phyloP scores from a whole-genome alignment of 192 early-diverging fungal species.

The Funneliformis geosporum region DNA sequence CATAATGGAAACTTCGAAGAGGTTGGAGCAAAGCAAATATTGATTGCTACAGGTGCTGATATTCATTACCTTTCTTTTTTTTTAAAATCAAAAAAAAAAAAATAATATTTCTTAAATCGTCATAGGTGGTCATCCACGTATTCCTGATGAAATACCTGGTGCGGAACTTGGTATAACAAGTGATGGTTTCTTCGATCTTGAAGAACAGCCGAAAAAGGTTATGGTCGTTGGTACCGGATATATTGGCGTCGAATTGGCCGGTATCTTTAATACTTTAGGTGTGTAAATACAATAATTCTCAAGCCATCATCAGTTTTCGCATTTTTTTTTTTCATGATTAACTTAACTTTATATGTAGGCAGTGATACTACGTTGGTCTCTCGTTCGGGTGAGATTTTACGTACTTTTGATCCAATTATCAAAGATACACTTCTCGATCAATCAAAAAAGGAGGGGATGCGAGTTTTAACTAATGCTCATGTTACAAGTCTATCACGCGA shows the following conservation, averaged over 20 bases:
- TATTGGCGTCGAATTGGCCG: conserved; percentile 95
- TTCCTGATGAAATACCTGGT: conserved; percentile 78
- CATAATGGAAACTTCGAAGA: conserved; percentile 47
- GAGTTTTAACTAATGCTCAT: conserved; percentile 69
- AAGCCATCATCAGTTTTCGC: background rate
- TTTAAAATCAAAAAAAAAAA: conserved; percentile 33
- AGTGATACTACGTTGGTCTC: conserved; percentile 81
- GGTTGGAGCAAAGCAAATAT: conserved; percentile 78
- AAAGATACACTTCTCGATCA: conserved; percentile 76
- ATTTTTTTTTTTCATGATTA: background rate
- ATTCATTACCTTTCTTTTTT: conserved; percentile 1
- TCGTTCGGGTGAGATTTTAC: conserved; percentile 82
- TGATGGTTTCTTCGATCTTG: conserved; percentile 96
- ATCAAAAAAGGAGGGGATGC: conserved; percentile 75
- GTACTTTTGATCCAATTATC: conserved; percentile 84
- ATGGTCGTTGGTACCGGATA: conserved; percentile 89
- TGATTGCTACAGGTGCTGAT: conserved; percentile 92
- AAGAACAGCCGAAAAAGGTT: conserved; percentile 89
- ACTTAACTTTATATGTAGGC: conserved; percentile 25
- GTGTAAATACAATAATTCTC: background rate
- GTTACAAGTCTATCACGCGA: conserved; percentile 67
- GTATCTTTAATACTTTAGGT: conserved; percentile 90
- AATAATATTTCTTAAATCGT: background rate
- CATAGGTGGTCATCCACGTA: conserved; percentile 66
- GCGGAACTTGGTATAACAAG: conserved; percentile 86